Evolutionary conservation across 176 grass and related monocot genomes (phyloP), one percentile per base, ranked within the genome.

Genomic region (Microstegium vimineum): DNA sequence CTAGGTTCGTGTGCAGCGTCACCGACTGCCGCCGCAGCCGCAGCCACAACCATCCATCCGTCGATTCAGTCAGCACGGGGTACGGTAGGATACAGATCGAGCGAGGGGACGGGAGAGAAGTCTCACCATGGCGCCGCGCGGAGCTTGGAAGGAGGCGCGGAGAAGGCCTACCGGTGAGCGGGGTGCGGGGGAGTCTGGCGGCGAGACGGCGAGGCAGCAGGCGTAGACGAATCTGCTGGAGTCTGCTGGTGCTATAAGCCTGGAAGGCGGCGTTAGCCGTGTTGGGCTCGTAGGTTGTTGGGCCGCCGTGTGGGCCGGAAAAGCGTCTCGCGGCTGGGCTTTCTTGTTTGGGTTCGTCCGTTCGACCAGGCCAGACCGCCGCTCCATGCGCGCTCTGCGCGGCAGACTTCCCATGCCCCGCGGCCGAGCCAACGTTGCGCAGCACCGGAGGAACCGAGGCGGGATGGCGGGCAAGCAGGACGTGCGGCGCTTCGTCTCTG

Each of bases 1-100:
- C 93, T 38, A 98, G 88, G 79, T 98, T 98, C 47, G 96, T 98
- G 87, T 98, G 96, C 78, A 98, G 90, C 71, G 93, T 98, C 77
- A 95, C 92, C 67, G 90, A 95, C 96, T 98, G 69, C 51, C 22
- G n/a, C n/a, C n/a, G n/a, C n/a, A n/a, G n/a, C n/a, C n/a, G 0
- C 68, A 43, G 10, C 45, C 51, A 56, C 20, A 54, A 1, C 51
- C 22, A 42, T 12, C 68, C 38, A 5, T 15, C 61, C 17, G 35
- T 38, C 57, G 64, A 78, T 66, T 43, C 51, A 22, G 71, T 78
- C 14, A 84, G 69, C 0, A 23, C 7, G 59, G 11, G 12, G 1
- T 4, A 28, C 0, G n/a, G 5, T 28, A 28, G 26, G 0, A 2
- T 16, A 1, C 2, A 12, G 74, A 38, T 22, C 37, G 30, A 72